Conservation (phyloP, 305 asterid species). For the Fraxinus greggii region DNA sequence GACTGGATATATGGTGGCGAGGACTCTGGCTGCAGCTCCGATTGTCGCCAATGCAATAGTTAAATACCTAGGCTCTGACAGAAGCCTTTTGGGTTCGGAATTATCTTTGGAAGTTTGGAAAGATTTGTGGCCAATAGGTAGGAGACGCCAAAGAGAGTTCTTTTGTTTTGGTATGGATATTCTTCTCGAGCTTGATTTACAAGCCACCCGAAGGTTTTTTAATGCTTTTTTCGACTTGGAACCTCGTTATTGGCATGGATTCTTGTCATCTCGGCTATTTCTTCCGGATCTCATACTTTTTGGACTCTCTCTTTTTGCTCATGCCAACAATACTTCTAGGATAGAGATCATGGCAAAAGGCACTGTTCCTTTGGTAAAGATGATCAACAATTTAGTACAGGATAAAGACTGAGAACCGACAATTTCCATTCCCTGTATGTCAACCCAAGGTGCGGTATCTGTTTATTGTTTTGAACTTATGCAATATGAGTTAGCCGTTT, state of each 20-base stretch:
- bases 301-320: conserved; percentile 72
- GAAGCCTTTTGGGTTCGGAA: conserved; percentile 43
- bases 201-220: conserved; percentile 82
- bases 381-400: conserved; percentile 69
- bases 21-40: conserved; percentile 96
- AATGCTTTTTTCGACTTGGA: conserved; percentile 84
- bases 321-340: conserved; percentile 77
- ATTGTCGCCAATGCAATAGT: conserved; percentile 82
- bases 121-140: conserved; percentile 91
- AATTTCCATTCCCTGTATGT: conserved; percentile 2
- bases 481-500: conserved; percentile 20
- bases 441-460: conserved; percentile 2
- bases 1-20: conserved; percentile 95
- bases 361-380: conserved; percentile 69
- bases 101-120: conserved; percentile 79
- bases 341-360: conserved; percentile 92
- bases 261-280: conserved; percentile 84
- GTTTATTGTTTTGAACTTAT: conserved; percentile 17
- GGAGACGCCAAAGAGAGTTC: conserved; percentile 96
- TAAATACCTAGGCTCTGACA: conserved; percentile 55
- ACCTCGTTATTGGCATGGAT: conserved; percentile 96
- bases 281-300: conserved; percentile 77
- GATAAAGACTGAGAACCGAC: conserved; percentile 55
- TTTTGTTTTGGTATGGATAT: conserved; percentile 96
- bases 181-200: conserved; percentile 78